Conservation (phyloP, 2,329 filamentous ascomycete genomes). For the Trichoderma aggressivum region DNA sequence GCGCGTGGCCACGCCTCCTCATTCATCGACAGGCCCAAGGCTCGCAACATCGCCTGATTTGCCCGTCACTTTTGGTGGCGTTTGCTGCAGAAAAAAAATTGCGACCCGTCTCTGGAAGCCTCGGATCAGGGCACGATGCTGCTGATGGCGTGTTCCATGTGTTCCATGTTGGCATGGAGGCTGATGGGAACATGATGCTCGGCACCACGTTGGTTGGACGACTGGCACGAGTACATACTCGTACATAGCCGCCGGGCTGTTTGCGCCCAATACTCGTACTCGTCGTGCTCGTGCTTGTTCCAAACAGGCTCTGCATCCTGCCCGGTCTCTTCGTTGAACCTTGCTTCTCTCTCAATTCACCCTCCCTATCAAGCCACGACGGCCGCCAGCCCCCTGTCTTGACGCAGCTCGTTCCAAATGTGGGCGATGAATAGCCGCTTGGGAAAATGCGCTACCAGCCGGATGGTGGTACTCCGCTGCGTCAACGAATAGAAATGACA, state of each 20-base stretch:
- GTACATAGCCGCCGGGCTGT: not conserved
- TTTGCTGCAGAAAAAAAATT: not conserved
- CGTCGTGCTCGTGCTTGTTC: not conserved
- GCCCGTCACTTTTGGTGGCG: not conserved
- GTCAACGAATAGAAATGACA: slow-evolving; percentile 2
- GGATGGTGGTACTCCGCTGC: slow-evolving; percentile 3
- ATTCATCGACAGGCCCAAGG: not conserved
- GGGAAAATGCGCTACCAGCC: not conserved
- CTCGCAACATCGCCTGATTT: slow-evolving; percentile 9
- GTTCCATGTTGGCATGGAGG: too few species aligned
- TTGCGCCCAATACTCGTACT: not conserved
- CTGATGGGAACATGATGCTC: not conserved
- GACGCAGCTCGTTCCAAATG: slow-evolving; percentile 11
- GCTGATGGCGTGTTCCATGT: not conserved
- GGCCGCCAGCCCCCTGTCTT: slow-evolving; percentile 5
- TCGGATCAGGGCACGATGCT: not conserved
- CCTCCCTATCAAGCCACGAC: not conserved
- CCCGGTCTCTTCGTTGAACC: not conserved
- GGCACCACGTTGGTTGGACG: not conserved
- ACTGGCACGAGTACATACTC: too few species aligned
- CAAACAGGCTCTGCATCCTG: not conserved
- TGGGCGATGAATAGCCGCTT: slow-evolving; percentile 16
- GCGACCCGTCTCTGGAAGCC: not conserved
- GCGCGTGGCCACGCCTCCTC: slow-evolving; percentile 9
- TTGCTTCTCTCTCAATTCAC: not conserved